These are phyloP conservation scores for Comarum palustre DNA, from an alignment of 306 rosid species.

Conservation along the genomic window DNA sequence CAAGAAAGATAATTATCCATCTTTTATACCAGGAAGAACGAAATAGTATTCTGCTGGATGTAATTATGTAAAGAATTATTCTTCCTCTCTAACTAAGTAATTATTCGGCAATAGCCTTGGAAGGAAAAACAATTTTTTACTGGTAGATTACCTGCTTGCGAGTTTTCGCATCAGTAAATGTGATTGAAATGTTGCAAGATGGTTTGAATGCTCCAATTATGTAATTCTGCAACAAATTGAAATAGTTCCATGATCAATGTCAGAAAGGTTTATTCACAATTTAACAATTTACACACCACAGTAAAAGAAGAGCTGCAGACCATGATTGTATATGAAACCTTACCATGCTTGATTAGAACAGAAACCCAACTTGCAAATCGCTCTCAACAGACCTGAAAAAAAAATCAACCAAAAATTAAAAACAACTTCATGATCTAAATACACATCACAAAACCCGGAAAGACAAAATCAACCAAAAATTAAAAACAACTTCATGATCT, in stretches of 20 bases:
- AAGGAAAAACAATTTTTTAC: not conserved
- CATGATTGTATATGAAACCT: constrained; percentile 10
- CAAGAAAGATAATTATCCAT: not conserved
- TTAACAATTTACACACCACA: not conserved
- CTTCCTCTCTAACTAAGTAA: not conserved
- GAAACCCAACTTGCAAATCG: constrained; percentile 10
- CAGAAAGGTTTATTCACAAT: not conserved
- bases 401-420: not conserved
- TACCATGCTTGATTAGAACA: constrained; percentile 32
- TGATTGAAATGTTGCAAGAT: constrained; percentile 71
- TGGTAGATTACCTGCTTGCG: constrained; percentile 72
- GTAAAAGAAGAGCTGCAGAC: not conserved
- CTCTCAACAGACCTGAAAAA: constrained; percentile 29
- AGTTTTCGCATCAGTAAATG: constrained; percentile 80
- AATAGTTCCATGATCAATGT: not conserved
- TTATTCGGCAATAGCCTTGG: not conserved
- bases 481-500: not conserved
- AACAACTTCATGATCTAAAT: not conserved
- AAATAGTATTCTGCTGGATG: not conserved
- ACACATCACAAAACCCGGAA: constrained; percentile 1
- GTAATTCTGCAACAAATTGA: constrained; percentile 56
- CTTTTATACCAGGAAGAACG: not conserved
- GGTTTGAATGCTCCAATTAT: constrained; percentile 99
- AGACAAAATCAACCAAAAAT: not conserved
- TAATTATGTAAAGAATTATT: not conserved